phyloP scores from a whole-genome alignment of 1,139 yeast species.

The Spathaspora sp. region DNA sequence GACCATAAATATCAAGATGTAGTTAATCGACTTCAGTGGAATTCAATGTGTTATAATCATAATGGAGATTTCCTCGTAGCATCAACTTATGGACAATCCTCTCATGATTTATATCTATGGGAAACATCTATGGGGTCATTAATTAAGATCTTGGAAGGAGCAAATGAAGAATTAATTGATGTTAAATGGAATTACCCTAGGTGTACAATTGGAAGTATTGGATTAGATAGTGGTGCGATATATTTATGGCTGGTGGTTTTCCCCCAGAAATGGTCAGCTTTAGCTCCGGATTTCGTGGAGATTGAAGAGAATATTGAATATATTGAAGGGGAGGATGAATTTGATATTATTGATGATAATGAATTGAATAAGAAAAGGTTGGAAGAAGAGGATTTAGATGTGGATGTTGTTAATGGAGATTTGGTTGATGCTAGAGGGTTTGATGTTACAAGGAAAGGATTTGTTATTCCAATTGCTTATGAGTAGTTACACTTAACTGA shows the following conservation, averaged over 20 bases:
- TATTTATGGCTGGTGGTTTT: slow-evolving; percentile 82
- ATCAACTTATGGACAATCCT: slow-evolving; percentile 80
- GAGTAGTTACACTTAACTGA: slow-evolving; percentile 16
- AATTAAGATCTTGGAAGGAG: slow-evolving; percentile 87
- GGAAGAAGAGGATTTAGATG: slow-evolving; percentile 66
- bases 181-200: slow-evolving; percentile 81
- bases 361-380: slow-evolving; percentile 57
- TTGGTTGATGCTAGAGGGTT: slow-evolving; percentile 69
- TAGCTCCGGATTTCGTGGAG: slow-evolving; percentile 96
- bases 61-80: slow-evolving; percentile 87
- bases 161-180: slow-evolving; percentile 82
- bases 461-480: slow-evolving; percentile 46
- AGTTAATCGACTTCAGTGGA: slow-evolving; percentile 88
- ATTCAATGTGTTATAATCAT: slow-evolving; percentile 71
- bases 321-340: slow-evolving; percentile 88
- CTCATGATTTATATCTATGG: slow-evolving; percentile 91
- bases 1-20: slow-evolving; percentile 90
- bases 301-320: slow-evolving; percentile 90
- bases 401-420: slow-evolving; percentile 69
- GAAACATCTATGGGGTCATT: slow-evolving; percentile 86
- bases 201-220: slow-evolving; percentile 83
- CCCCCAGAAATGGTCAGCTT: slow-evolving; percentile 95
- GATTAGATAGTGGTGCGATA: slow-evolving; percentile 80
- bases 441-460: slow-evolving; percentile 37
- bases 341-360: slow-evolving; percentile 73